Percentiles rank a stretch among this genome's conserved stretches.
These are phyloP conservation scores for Xylariaceae sp. DNA, from an alignment of 2,329 filamentous ascomycete genomes.

Conservation along the genomic window DNA sequence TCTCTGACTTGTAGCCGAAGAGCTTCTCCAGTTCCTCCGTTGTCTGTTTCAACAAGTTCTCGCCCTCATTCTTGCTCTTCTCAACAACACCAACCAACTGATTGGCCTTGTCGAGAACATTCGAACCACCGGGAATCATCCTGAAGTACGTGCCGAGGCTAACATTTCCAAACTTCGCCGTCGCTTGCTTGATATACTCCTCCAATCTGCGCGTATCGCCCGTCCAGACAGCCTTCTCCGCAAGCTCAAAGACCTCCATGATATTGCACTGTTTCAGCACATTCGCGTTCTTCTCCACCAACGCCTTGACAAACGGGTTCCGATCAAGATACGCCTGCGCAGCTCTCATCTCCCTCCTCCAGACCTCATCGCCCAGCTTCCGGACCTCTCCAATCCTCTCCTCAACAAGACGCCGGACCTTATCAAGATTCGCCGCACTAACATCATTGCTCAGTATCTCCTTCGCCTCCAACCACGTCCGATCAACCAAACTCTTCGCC, in stretches of 20 bases:
- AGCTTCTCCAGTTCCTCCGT: conserved; percentile 61
- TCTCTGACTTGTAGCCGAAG: conserved; percentile 53
- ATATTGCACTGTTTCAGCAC: conserved; percentile 62
- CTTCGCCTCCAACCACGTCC: conserved; percentile 62
- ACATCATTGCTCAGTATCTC: conserved; percentile 60
- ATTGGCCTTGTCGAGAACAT: conserved; percentile 61
- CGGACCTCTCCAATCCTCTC: conserved; percentile 64
- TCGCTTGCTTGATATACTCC: conserved; percentile 58
- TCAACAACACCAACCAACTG: conserved; percentile 60
- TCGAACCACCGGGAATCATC: conserved; percentile 58
- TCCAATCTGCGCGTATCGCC: conserved; percentile 56
- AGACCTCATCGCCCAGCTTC: conserved; percentile 65
- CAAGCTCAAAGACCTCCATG: conserved; percentile 56
- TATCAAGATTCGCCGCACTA: conserved; percentile 46
- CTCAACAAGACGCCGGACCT: conserved; percentile 57
- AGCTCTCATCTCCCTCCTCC: conserved; percentile 65
- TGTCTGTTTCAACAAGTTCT: conserved; percentile 64
- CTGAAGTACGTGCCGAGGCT: conserved; percentile 59
- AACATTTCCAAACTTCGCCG: conserved; percentile 42
- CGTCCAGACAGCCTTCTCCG: conserved; percentile 56
- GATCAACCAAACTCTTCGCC: conserved; percentile 69
- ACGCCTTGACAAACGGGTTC: conserved; percentile 67
- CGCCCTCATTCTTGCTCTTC: conserved; percentile 64
- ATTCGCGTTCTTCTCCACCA: conserved; percentile 66
- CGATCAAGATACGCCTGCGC: conserved; percentile 69